Evolutionary conservation across 2,329 filamentous ascomycete genomes (phyloP).

Genomic region (Aspergillus sergii): DNA sequence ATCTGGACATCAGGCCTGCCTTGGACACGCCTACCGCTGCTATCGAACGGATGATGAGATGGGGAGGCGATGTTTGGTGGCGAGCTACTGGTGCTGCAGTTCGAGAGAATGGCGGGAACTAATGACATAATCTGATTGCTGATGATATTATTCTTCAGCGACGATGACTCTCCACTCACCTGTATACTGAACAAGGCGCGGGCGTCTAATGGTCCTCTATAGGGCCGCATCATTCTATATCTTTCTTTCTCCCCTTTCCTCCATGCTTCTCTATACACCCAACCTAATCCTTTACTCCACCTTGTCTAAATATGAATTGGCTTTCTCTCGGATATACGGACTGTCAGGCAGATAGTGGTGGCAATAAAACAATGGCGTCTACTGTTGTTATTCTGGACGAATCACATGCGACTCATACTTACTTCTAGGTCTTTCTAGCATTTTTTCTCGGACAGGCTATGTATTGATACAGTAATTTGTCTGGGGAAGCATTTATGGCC

Average conservation of each 20-base stretch:
- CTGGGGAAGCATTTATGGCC: background rate
- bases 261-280: background rate
- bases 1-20: slow-evolving; percentile 89
- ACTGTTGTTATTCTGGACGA: background rate
- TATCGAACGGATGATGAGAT: slow-evolving; percentile 79
- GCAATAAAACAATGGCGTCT: background rate
- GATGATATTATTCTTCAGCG: slow-evolving; percentile 4
- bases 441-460: background rate
- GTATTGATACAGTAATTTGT: background rate
- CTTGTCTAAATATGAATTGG: background rate
- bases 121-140: background rate
- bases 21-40: slow-evolving; percentile 78
- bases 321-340: background rate
- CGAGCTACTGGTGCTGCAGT: slow-evolving; percentile 74
- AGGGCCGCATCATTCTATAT: slow-evolving; percentile 12
- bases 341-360: background rate
- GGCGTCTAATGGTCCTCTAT: slow-evolving; percentile 26
- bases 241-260: slow-evolving; percentile 9
- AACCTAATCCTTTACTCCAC: background rate
- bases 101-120: slow-evolving; percentile 25
- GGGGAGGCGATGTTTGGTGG: slow-evolving; percentile 95
- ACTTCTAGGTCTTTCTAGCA: background rate
- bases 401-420: background rate
- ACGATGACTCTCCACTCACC: slow-evolving; percentile 27
- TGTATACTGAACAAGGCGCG: slow-evolving; percentile 24